phyloP scores from a whole-genome alignment of 192 early-diverging fungal genomes.

The Oehlia diaphana region DNA sequence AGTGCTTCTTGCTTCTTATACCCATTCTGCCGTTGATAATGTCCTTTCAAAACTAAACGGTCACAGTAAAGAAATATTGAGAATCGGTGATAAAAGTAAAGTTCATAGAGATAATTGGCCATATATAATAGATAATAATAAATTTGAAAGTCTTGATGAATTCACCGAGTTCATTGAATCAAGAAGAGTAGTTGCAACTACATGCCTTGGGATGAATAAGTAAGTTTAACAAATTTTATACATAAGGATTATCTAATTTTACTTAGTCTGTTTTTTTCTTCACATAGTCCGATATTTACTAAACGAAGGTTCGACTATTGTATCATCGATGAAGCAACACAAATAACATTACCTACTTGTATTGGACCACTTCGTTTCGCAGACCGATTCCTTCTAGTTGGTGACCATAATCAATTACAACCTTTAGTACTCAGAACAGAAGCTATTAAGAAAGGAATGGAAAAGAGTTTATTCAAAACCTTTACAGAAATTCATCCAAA shows the following conservation, averaged over 20 bases:
- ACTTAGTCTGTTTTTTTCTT: neutral
- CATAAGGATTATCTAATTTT: no score
- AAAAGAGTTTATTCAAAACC: constrained; percentile 75
- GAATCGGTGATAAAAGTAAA: constrained; percentile 71
- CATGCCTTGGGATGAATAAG: constrained; percentile 86
- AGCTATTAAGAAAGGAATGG: constrained; percentile 54
- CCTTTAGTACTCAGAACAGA: constrained; percentile 74
- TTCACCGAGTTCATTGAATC: constrained; percentile 61
- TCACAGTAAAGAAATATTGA: constrained; percentile 63
- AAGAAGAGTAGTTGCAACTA: constrained; percentile 78
- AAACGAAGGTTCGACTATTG: constrained; percentile 89
- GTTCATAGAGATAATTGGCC: constrained; percentile 53
- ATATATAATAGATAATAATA: constrained; percentile 29
- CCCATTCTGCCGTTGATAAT: constrained; percentile 92
- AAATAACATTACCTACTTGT: constrained; percentile 88
- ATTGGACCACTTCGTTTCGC: constrained; percentile 85
- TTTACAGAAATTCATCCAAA: constrained; percentile 82
- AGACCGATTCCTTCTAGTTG: constrained; percentile 86
- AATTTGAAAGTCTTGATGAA: constrained; percentile 58
- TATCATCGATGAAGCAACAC: constrained; percentile 96
- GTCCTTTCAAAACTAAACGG: constrained; percentile 82
- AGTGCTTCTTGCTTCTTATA: constrained; percentile 87
- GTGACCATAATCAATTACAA: constrained; percentile 94
- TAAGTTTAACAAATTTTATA: constrained; percentile 38
- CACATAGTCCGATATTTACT: constrained; percentile 50